phyloP scores from a whole-genome alignment of 805 yeast species.

The Sungouiozyma ichnusensis region DNA sequence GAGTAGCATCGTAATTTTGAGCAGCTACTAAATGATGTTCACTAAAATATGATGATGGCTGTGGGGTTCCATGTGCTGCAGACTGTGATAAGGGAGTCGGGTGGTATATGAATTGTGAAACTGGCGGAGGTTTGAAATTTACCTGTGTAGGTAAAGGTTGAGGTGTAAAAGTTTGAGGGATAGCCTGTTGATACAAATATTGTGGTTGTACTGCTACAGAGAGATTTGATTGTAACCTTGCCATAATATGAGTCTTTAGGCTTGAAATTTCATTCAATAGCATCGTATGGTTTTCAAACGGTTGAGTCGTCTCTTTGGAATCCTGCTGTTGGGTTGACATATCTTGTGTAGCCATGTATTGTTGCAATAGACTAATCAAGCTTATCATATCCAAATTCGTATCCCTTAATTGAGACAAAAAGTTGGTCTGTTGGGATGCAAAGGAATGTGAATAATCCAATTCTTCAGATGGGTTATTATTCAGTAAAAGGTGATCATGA shows the following conservation, averaged over 20 bases:
- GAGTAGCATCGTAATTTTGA: not conserved
- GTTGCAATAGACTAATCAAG: constrained; percentile 5
- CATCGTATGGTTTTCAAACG: not conserved
- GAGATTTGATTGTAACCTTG: not conserved
- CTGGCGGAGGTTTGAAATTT: not conserved
- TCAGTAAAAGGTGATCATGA: constrained; percentile 7
- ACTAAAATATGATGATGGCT: not conserved
- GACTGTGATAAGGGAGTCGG: not conserved
- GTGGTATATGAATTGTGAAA: not conserved
- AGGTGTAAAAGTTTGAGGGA: not conserved
- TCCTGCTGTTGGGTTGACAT: not conserved
- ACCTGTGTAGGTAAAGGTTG: not conserved
- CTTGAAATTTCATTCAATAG: not conserved
- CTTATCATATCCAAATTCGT: constrained; percentile 7
- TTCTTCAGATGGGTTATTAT: not conserved
- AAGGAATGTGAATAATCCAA: not conserved
- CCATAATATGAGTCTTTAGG: not conserved
- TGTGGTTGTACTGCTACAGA: not conserved
- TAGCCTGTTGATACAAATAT: not conserved
- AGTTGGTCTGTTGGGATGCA: not conserved
- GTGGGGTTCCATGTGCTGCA: not conserved
- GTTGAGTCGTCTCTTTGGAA: not conserved
- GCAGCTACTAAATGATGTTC: not conserved
- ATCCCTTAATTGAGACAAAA: constrained; percentile 2
- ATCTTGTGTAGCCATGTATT: constrained; percentile 2